A percentile compares a stretch with the other conserved stretches of the same genome.
Evolutionary conservation across 148 eudicot species (phyloP).

Genomic region (Chenopodium suecicum): DNA sequence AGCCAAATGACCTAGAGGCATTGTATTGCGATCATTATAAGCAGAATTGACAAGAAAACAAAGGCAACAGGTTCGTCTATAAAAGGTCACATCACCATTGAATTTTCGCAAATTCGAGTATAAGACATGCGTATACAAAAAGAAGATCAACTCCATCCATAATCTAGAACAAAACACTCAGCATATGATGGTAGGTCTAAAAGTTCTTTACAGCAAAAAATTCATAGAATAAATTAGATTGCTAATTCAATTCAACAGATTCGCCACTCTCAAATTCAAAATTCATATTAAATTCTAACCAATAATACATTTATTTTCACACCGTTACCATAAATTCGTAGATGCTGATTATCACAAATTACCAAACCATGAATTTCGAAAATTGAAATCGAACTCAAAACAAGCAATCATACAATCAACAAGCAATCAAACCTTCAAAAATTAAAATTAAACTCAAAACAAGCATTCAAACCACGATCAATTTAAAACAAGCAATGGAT

Average conservation of each 20-base stretch:
- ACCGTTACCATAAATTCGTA: not conserved
- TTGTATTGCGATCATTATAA: not conserved
- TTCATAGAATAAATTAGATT: not conserved
- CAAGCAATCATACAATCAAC: not conserved
- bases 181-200: not conserved
- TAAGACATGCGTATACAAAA: not conserved
- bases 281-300: not conserved
- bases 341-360: not conserved
- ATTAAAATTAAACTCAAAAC: not conserved
- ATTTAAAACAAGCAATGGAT: not conserved
- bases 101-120: not conserved
- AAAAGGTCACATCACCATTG: not conserved
- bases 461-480: not conserved
- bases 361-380: not conserved
- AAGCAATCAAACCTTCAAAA: not conserved
- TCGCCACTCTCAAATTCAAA: not conserved
- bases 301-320: not conserved
- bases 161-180: not conserved
- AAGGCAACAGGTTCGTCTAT: not conserved
- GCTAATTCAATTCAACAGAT: not conserved
- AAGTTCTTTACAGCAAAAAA: not conserved
- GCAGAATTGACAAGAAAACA: not conserved
- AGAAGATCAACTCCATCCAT: not conserved
- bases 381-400: not conserved
- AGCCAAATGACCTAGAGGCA: not conserved